Base-by-base conservation (phyloP, 768 basidiomycete genomes). In the Agrocybe pediades region DNA sequence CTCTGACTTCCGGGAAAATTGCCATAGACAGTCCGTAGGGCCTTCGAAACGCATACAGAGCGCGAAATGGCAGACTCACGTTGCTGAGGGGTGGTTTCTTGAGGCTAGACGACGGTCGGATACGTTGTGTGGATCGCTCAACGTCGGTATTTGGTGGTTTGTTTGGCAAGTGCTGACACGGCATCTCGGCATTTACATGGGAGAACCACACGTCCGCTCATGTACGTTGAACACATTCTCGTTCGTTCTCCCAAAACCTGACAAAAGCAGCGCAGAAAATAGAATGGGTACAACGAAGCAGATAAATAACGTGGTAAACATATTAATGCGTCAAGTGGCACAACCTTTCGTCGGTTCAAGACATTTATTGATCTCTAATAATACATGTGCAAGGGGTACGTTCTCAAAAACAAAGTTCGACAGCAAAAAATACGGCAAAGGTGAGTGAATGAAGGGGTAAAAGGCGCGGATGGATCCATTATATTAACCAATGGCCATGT, bases 401-500 rank as follows among this genome's bases (percentile, higher is more conserved):
- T 36, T 13, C n/a, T 36, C 13, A 36, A 36, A 36, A 36, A 36
- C 33, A 36, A 13, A 36, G 3, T 15, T 36, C 33, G 33, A 36
- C 3, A 36, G 33, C 33, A 36, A 36, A 36, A 36, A 36, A 43
- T 5, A 36, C 11, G 33, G 13, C 13, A 36, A 36, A 36, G 20
- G 23, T 13, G 20, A 41, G n/a, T n/a, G n/a, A 50, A 45, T 8
- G 4, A 36, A 50, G 21, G 26, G 19, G 8, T 24, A 26, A 21
- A 49, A 24, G 13, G 19, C 8, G 30, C 36, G 39, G n/a, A n/a
- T n/a, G n/a, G n/a, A n/a, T n/a, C n/a, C n/a, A n/a, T n/a, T n/a
- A 40, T 9, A 47, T 75, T 59, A 81, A 56, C 78, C 76, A 42
- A 80, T 78, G 25, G 75, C 69, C 79, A 81, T 80, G 55, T 77